Conservation (phyloP, 805 yeast genomes). For the Barnettozyma sp. region DNA sequence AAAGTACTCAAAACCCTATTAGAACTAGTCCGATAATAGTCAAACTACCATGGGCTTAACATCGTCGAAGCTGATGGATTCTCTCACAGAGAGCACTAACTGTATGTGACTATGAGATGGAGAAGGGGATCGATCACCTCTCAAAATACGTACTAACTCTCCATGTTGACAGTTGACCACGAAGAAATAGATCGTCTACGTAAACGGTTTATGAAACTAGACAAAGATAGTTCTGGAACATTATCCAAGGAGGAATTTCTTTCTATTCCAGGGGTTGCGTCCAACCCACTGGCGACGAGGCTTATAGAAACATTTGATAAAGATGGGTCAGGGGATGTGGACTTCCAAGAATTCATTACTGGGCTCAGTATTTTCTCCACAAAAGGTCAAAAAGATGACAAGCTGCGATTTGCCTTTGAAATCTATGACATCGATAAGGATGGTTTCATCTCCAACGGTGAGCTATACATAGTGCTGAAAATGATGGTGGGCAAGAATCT, state of each 20-base stretch:
- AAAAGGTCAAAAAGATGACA: constrained; percentile 73
- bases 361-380: constrained; percentile 86
- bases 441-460: constrained; percentile 94
- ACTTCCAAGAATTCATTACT: constrained; percentile 88
- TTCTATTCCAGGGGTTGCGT: constrained; percentile 85
- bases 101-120: constrained; percentile 46
- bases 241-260: constrained; percentile 87
- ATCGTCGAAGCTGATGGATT: constrained; percentile 56
- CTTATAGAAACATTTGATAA: constrained; percentile 92
- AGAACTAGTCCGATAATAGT: too few species aligned
- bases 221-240: constrained; percentile 86
- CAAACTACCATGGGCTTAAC: constrained; percentile 49
- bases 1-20: too few species aligned
- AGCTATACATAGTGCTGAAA: constrained; percentile 81
- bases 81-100: constrained; percentile 73
- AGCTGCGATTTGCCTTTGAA: constrained; percentile 81
- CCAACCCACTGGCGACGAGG: constrained; percentile 84
- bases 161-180: constrained; percentile 46
- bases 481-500: constrained; percentile 96
- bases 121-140: background rate
- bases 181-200: constrained; percentile 90
- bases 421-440: constrained; percentile 95
- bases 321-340: constrained; percentile 89
- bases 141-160: background rate
- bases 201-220: constrained; percentile 91